Evolutionary conservation across 305 asterid genomes (phyloP).

Genomic region (Nicotiana rustica): DNA sequence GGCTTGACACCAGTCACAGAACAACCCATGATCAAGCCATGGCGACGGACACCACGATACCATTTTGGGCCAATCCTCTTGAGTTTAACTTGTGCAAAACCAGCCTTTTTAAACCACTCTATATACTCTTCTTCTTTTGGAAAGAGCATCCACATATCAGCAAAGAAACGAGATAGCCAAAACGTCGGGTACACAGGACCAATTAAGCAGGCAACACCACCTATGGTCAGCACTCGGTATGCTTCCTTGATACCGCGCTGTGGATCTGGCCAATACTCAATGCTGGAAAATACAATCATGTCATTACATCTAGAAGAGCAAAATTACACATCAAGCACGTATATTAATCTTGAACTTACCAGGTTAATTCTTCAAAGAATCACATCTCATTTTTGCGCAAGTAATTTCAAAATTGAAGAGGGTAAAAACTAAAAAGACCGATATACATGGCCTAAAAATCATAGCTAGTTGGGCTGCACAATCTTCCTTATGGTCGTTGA

Average conservation of each 20-base stretch:
- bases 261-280: constrained; percentile 61
- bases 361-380: too few relatives aligned
- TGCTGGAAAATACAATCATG: constrained; percentile 38
- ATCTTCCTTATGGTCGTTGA: background rate
- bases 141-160: constrained; percentile 56
- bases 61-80: constrained; percentile 55
- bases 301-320: background rate
- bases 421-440: background rate
- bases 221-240: constrained; percentile 47
- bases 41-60: constrained; percentile 54
- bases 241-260: constrained; percentile 56
- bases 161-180: constrained; percentile 54
- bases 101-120: constrained; percentile 58
- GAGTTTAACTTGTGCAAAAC: constrained; percentile 47
- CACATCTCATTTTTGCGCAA: too few relatives aligned
- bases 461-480: background rate
- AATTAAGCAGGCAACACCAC: constrained; percentile 51
- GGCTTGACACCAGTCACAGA: constrained; percentile 56
- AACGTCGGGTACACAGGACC: constrained; percentile 57
- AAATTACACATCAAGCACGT: too few relatives aligned
- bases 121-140: constrained; percentile 54
- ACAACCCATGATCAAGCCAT: constrained; percentile 55
- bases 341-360: too few relatives aligned
- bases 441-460: background rate
- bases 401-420: too few relatives aligned